Evolutionary conservation across 192 early-diverging fungal genomes (phyloP), one percentile per base, ranked within the genome.

Genomic region (Coemansia sp.): DNA sequence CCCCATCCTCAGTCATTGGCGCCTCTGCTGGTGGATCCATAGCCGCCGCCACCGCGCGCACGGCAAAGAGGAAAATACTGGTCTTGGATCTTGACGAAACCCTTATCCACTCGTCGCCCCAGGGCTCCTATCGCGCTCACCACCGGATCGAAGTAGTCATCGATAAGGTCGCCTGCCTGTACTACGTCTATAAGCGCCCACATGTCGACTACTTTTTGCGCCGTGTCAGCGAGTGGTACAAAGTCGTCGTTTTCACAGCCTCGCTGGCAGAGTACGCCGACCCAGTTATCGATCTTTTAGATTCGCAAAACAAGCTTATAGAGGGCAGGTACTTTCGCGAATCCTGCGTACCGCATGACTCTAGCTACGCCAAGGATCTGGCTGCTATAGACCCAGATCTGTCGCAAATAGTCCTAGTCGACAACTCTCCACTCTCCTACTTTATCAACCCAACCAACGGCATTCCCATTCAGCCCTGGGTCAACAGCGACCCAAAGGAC

Each of bases 361-460:
- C 86, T 22, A 88, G 87, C 64, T 90, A 89, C 68, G 71, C 89
- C 57, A 90, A 92, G 82, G 89, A 92, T 69, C 74, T 92, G 65
- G 43, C 77, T 12, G 79, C 84, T 11, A 71, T 92, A 37, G 87
- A 87, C 39, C 77, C 86, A 17, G 89, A 92, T 54, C 31, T 92
- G 58, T 82, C 85, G 38, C 84, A 88, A 68, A 85, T 87, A 6
- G 79, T 91, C 27, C 86, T 92, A 38, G 83, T 92, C 5, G 90
- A 92, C 68, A 92, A 92, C 62, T 87, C 88, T 19, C 88, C 89
- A 7, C 89, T 91, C 53, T 89, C 89, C 27, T 92, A 90, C 74
- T 88, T 86, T 38, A 90, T 89, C 71, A 90, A 92, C 37, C 84
- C 86, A 4, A 83, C 86, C 25, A 91, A 91, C 59, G 90, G 90